Evolutionary conservation across 768 basidiomycete species (phyloP).

Genomic region (Termitomyces sp.): DNA sequence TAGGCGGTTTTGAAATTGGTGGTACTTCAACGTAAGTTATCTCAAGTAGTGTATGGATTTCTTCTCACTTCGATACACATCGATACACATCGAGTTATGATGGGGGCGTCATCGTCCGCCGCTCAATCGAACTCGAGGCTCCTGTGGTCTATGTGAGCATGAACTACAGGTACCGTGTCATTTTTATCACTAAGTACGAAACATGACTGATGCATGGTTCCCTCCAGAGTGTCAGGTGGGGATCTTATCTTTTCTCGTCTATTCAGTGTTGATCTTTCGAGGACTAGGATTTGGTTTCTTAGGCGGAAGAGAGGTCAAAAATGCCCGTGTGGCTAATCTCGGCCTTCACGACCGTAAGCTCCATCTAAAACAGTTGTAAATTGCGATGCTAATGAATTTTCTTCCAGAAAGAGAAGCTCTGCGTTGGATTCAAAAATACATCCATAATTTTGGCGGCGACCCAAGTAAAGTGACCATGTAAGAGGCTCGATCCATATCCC

Average conservation of each 20-base stretch:
- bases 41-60: not conserved
- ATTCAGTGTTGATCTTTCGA: not conserved
- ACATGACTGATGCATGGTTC: not conserved
- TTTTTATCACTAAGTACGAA: not conserved
- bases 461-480: conserved; percentile 57
- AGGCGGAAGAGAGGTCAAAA: conserved; percentile 47
- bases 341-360: conserved; percentile 63
- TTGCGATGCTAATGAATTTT: not conserved
- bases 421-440: conserved; percentile 66
- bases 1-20: conserved; percentile 10
- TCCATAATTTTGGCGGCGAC: conserved; percentile 63
- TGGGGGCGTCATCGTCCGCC: conserved; percentile 38
- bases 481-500: conserved; percentile 12
- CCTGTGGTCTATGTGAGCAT: conserved; percentile 53
- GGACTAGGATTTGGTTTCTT: conserved; percentile 46
- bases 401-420: conserved; percentile 52
- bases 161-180: conserved; percentile 39
- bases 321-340: conserved; percentile 54
- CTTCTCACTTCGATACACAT: not conserved
- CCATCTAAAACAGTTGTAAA: not conserved
- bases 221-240: conserved; percentile 1
- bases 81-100: conserved; percentile 31
- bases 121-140: conserved; percentile 38
- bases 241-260: not conserved
- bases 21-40: not conserved